These are phyloP conservation scores for Gyrodon lividus DNA, from an alignment of 768 basidiomycete species.

Conservation along the genomic window DNA sequence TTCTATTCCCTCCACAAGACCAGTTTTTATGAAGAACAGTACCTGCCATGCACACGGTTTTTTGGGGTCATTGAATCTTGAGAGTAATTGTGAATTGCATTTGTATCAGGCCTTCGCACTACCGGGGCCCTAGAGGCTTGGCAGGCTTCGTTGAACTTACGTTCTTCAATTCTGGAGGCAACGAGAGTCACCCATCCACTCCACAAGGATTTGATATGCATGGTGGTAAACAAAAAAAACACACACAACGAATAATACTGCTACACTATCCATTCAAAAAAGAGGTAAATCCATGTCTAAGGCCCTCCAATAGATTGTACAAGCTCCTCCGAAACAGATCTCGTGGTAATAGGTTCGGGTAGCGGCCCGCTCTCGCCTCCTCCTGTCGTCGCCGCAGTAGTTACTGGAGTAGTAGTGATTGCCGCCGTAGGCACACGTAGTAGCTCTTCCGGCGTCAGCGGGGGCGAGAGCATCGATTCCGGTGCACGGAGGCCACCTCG, in stretches of 20 bases:
- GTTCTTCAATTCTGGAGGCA: no score
- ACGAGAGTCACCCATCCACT: no score
- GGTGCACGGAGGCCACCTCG: slow-evolving; percentile 68
- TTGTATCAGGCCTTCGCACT: no score
- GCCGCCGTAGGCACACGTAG: slow-evolving; percentile 18
- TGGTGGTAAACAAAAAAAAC: neutral
- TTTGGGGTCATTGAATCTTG: no score
- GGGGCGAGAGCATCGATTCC: slow-evolving; percentile 51
- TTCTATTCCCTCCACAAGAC: no score
- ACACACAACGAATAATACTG: neutral
- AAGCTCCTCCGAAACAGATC: slow-evolving; percentile 15
- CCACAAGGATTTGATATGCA: slow-evolving; percentile 7
- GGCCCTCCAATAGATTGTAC: slow-evolving; percentile 13
- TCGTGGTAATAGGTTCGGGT: neutral
- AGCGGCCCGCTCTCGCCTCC: slow-evolving; percentile 8
- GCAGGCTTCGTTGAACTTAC: no score
- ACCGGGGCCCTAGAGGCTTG: no score
- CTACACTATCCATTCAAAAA: slow-evolving; percentile 7
- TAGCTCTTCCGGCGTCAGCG: slow-evolving; percentile 18
- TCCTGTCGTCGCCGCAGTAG: neutral
- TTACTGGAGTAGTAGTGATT: neutral
- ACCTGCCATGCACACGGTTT: no score
- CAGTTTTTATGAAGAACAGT: no score
- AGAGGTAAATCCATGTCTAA: slow-evolving; percentile 11
- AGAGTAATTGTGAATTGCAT: no score